These are phyloP conservation scores for Pseudogymnoascus destructans DNA, from an alignment of 2,329 filamentous ascomycete genomes.

Conservation along the genomic window DNA sequence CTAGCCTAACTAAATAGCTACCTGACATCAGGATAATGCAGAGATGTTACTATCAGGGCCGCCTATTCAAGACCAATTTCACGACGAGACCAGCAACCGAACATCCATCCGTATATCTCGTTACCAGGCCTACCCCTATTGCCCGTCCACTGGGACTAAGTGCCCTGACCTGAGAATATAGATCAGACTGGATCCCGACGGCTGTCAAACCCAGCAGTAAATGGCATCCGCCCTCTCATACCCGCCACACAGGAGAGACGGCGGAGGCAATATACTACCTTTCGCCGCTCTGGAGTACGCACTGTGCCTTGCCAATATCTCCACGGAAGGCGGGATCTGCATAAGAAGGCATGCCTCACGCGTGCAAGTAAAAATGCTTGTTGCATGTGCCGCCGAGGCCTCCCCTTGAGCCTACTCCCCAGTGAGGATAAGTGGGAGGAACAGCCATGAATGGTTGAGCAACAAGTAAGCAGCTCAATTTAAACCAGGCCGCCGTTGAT, in stretches of 20 bases:
- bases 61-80: not conserved
- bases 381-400: not conserved
- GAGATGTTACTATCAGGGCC: not conserved
- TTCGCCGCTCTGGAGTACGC: not conserved
- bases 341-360: not conserved
- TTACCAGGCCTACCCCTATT: not conserved
- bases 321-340: not conserved
- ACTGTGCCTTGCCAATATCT: not conserved
- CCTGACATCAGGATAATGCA: not conserved
- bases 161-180: not conserved
- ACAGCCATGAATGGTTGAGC: not conserved
- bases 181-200: not conserved
- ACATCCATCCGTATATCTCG: not conserved
- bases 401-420: not conserved
- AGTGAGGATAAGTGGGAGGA: not conserved
- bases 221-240: not conserved
- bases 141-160: not conserved
- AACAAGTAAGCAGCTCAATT: not conserved
- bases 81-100: not conserved
- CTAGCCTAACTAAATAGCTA: no score
- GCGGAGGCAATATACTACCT: not conserved
- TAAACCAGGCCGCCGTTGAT: not conserved
- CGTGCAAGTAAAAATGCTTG: not conserved
- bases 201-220: not conserved
- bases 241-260: not conserved